Percentiles rank a stretch among this genome's conserved stretches.
Conservation (phyloP, 1,139 yeast species). For the Suhomyces yuchorum region DNA sequence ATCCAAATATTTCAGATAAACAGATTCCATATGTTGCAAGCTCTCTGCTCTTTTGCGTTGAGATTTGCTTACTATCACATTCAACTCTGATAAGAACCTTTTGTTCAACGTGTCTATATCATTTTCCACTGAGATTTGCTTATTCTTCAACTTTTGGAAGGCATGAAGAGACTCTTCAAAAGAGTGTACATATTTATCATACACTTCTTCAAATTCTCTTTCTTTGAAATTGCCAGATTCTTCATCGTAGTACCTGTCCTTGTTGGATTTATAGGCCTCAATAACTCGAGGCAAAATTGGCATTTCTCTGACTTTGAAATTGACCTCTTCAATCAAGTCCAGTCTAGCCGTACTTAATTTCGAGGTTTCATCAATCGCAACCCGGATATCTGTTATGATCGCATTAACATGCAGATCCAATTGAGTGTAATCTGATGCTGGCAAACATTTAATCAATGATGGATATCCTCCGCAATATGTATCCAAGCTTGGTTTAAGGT, state of each 20-base stretch:
- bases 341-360: constrained; percentile 36
- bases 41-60: constrained; percentile 47
- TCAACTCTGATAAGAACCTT: constrained; percentile 32
- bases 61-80: constrained; percentile 25
- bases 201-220: constrained; percentile 34
- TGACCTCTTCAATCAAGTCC: constrained; percentile 43
- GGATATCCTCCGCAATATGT: constrained; percentile 48
- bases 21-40: constrained; percentile 56
- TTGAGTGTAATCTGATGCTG: constrained; percentile 46
- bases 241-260: constrained; percentile 18
- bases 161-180: constrained; percentile 45
- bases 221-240: constrained; percentile 26
- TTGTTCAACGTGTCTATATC: constrained; percentile 45
- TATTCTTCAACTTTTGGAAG: constrained; percentile 38
- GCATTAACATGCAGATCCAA: constrained; percentile 44
- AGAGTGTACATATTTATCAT: constrained; percentile 39
- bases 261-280: constrained; percentile 31
- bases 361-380: constrained; percentile 26
- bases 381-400: constrained; percentile 45
- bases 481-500: constrained; percentile 45
- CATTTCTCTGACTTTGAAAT: constrained; percentile 47
- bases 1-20: constrained; percentile 56
- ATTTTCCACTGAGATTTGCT: constrained; percentile 47
- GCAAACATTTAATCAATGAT: constrained; percentile 49
- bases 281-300: constrained; percentile 56